Evolutionary conservation across 1,284 basidiomycete genomes (phyloP).

Genomic region (Paramarasmius palmivorus): DNA sequence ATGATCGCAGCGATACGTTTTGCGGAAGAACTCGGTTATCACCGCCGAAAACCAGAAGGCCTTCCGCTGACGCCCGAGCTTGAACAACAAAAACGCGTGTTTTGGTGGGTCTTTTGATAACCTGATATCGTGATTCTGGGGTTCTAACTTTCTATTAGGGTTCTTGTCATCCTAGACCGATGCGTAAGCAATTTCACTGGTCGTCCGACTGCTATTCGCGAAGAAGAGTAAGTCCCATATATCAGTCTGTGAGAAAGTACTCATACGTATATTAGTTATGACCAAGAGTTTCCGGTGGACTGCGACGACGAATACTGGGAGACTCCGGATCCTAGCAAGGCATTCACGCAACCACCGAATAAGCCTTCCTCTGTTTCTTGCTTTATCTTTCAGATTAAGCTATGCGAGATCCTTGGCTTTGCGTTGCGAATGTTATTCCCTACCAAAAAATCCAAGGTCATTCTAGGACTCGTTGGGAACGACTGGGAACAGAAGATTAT

Average conservation of each 20-base stretch:
- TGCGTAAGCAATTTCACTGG: constrained; percentile 69
- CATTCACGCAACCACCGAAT: constrained; percentile 49
- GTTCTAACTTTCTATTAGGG: constrained; percentile 35
- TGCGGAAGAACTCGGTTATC: constrained; percentile 45
- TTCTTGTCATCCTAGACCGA: constrained; percentile 59
- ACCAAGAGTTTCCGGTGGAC: constrained; percentile 64
- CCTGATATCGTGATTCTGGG: neutral
- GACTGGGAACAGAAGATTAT: constrained; percentile 33
- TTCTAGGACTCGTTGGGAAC: constrained; percentile 50
- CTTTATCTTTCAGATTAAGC: constrained; percentile 53
- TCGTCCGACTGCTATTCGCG: constrained; percentile 71
- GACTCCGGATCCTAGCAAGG: constrained; percentile 37
- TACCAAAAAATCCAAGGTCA: constrained; percentile 49
- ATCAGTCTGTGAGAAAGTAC: neutral
- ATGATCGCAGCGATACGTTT: constrained; percentile 37
- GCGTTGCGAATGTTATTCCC: constrained; percentile 53
- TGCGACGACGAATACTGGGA: constrained; percentile 75
- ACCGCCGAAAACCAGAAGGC: constrained; percentile 43
- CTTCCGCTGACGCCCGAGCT: constrained; percentile 42
- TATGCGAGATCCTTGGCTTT: constrained; percentile 60
- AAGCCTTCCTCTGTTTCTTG: constrained; percentile 47
- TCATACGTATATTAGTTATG: constrained; percentile 43
- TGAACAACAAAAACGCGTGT: constrained; percentile 70
- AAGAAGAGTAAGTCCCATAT: constrained; percentile 63
- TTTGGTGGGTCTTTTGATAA: constrained; percentile 50